Conservation (phyloP, 805 yeast genomes). For the Wickerhamiella hasegawae region DNA sequence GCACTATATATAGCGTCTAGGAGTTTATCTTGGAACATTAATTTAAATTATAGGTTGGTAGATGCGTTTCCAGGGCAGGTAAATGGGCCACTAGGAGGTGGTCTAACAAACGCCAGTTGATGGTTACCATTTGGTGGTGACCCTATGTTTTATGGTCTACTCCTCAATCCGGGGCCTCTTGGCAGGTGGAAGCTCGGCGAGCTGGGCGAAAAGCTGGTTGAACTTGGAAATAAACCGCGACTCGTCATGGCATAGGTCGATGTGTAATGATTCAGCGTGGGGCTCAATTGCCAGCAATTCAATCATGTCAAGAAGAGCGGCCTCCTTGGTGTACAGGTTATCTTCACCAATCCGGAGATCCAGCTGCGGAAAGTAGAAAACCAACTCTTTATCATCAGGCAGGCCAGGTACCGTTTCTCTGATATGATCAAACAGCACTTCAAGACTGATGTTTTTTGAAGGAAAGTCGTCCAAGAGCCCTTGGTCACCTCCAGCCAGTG, state of each 20-base stretch:
- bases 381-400: conserved; percentile 10
- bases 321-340: conserved; percentile 14
- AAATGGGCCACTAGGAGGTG: too few relatives aligned
- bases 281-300: conserved; percentile 10
- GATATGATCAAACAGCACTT: conserved; percentile 8
- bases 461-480: background rate
- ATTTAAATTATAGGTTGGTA: too few relatives aligned
- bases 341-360: conserved; percentile 17
- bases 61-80: too few relatives aligned
- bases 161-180: background rate
- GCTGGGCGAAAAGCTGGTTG: conserved; percentile 9
- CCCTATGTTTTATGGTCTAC: background rate
- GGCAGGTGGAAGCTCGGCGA: background rate
- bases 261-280: conserved; percentile 7
- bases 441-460: conserved; percentile 4
- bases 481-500: background rate
- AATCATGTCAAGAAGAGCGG: conserved; percentile 14
- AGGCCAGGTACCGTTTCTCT: conserved; percentile 7
- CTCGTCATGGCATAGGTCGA: conserved; percentile 5
- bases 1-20: too few relatives aligned
- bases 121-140: too few relatives aligned
- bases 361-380: conserved; percentile 12
- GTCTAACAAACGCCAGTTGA: too few relatives aligned
- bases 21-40: too few relatives aligned
- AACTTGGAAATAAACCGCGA: conserved; percentile 12